These are phyloP conservation scores for Plasmodium sp. DNA, from an alignment of 169 alveolate genomes.

Conservation along the genomic window DNA sequence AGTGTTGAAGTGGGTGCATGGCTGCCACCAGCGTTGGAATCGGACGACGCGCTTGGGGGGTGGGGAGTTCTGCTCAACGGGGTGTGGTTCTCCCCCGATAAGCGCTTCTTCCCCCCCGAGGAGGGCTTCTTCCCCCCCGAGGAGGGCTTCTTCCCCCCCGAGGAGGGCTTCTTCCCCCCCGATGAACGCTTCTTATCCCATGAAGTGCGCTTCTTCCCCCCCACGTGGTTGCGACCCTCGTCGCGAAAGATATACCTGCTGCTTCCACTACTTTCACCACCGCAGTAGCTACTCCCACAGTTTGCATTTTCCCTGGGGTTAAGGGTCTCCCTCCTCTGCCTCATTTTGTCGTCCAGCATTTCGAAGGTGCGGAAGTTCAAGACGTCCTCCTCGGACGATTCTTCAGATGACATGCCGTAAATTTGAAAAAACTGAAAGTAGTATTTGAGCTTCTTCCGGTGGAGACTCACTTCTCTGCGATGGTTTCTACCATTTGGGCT, in stretches of 20 bases:
- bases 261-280: neutral
- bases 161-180: neutral
- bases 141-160: neutral
- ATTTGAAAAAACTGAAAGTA: conserved; percentile 42
- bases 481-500: neutral
- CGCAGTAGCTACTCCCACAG: neutral
- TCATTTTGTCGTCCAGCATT: neutral
- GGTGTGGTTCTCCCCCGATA: neutral
- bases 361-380: conserved; percentile 6
- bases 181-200: neutral
- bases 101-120: neutral
- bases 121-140: neutral
- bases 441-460: conserved; percentile 4
- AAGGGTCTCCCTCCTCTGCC: neutral
- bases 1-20: neutral
- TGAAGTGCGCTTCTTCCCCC: neutral
- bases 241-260: neutral
- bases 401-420: conserved; percentile 41
- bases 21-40: neutral
- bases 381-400: conserved; percentile 22
- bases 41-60: neutral
- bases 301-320: neutral
- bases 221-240: neutral
- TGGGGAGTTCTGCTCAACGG: neutral
- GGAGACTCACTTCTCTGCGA: neutral